phyloP scores from a whole-genome alignment of 2,329 filamentous ascomycete species.

The Neonectria faginata region DNA sequence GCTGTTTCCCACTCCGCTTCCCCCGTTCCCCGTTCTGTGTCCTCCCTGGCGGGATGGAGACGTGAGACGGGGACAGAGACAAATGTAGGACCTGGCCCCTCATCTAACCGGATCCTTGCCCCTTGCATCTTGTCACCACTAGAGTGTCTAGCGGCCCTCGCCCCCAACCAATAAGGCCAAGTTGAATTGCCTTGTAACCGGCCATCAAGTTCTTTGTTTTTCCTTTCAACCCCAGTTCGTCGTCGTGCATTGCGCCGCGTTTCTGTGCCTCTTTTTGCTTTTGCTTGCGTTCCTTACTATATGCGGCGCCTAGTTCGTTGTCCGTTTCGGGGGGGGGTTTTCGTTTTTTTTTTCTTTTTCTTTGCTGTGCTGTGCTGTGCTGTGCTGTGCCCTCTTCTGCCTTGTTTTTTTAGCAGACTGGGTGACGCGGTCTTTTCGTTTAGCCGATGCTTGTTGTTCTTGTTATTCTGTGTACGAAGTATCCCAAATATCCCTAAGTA shows the following conservation, averaged over 20 bases:
- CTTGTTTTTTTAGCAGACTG: not conserved
- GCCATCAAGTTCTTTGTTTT: constrained; percentile 3
- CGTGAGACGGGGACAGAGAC: constrained; percentile 1
- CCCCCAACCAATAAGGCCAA: constrained; percentile 31
- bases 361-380: no score
- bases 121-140: constrained; percentile 37
- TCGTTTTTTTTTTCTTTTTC: not conserved
- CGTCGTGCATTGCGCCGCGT: constrained; percentile 15
- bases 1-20: not conserved
- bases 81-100: not conserved
- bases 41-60: no score
- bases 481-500: no score
- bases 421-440: not conserved
- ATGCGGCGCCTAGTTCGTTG: not conserved
- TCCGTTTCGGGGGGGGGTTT: no score
- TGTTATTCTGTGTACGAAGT: not conserved
- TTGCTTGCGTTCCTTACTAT: not conserved
- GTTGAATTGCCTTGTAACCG: constrained; percentile 25
- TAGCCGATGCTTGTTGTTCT: not conserved
- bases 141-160: constrained; percentile 23
- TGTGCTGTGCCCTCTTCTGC: not conserved
- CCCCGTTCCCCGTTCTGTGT: no score
- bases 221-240: constrained; percentile 14
- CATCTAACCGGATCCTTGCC: constrained; percentile 25
- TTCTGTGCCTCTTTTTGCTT: constrained; percentile 1